phyloP scores from a whole-genome alignment of 148 eudicot genomes.

The Camellia lanceoleosa region DNA sequence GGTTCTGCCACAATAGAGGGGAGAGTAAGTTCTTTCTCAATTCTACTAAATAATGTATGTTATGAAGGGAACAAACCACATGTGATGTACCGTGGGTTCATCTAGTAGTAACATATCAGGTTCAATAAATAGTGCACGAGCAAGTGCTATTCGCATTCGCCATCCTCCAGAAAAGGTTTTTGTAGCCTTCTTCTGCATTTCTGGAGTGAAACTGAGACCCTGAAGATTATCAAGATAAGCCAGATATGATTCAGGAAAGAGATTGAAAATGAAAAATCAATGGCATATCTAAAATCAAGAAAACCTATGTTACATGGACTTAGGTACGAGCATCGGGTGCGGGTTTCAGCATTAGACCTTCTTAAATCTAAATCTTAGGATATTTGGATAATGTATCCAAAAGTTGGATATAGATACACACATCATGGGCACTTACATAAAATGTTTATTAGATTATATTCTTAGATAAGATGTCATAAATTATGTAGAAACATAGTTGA shows the following conservation, averaged over 20 bases:
- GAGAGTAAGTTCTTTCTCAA: constrained; percentile 15
- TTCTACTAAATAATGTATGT: constrained; percentile 7
- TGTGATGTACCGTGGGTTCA: constrained; percentile 81
- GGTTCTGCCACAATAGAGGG: constrained; percentile 59
- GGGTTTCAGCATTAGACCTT: too few species aligned
- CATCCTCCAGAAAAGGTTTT: constrained; percentile 98
- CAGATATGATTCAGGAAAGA: constrained; percentile 1
- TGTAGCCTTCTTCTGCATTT: constrained; percentile 88
- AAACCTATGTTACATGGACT: background rate
- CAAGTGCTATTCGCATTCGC: constrained; percentile 99
- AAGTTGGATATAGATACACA: too few species aligned
- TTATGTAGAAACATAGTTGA: too few species aligned
- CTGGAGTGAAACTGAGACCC: constrained; percentile 98
- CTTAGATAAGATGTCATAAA: too few species aligned
- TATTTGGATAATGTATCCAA: too few species aligned
- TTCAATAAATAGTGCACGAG: constrained; percentile 93
- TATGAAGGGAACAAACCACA: constrained; percentile 6
- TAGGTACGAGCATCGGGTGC: too few species aligned
- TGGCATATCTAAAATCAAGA: background rate
- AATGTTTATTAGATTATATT: too few species aligned
- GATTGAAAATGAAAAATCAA: background rate
- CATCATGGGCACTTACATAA: too few species aligned
- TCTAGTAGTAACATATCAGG: constrained; percentile 92
- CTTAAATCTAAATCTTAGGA: too few species aligned
- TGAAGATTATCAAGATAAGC: constrained; percentile 25